These are phyloP conservation scores for Viola pubescens DNA, from an alignment of 441 rosid species.

Conservation along the genomic window DNA sequence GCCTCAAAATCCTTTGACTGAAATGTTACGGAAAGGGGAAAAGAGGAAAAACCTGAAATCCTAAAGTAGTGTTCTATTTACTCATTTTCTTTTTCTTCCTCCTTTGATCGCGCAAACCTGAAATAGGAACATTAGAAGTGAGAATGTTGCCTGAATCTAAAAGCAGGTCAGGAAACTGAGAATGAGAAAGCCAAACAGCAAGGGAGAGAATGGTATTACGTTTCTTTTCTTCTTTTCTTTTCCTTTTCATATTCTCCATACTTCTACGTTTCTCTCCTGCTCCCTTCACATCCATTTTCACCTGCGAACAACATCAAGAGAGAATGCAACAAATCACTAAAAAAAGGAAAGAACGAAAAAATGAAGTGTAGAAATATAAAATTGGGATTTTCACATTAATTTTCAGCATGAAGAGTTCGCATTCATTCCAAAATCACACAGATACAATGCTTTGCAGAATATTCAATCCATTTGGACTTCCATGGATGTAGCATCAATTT, in stretches of 20 bases:
- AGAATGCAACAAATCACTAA: no score
- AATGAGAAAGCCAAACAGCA: neutral
- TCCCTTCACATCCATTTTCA: constrained; percentile 44
- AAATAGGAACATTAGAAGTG: constrained; percentile 2
- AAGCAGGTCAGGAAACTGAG: neutral
- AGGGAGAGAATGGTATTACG: constrained; percentile 22
- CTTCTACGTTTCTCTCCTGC: constrained; percentile 45
- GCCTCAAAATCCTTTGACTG: no score
- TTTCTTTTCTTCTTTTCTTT: constrained; percentile 80
- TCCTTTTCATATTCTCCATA: constrained; percentile 42
- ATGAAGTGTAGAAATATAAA: no score
- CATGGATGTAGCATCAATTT: no score
- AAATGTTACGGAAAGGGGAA: neutral
- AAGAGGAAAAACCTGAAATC: neutral
- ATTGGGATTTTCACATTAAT: no score
- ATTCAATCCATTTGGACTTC: no score
- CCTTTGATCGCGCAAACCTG: constrained; percentile 73
- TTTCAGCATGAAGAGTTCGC: no score
- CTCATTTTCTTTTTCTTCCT: constrained; percentile 53
- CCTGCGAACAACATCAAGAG: constrained; percentile 26
- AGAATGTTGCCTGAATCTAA: neutral
- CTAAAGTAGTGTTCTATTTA: constrained; percentile 11
- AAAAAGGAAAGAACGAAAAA: no score
- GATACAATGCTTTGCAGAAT: no score
- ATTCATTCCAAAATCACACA: no score